Evolutionary conservation across 2,329 filamentous ascomycete species (phyloP).

Genomic region (Phoma sp.): DNA sequence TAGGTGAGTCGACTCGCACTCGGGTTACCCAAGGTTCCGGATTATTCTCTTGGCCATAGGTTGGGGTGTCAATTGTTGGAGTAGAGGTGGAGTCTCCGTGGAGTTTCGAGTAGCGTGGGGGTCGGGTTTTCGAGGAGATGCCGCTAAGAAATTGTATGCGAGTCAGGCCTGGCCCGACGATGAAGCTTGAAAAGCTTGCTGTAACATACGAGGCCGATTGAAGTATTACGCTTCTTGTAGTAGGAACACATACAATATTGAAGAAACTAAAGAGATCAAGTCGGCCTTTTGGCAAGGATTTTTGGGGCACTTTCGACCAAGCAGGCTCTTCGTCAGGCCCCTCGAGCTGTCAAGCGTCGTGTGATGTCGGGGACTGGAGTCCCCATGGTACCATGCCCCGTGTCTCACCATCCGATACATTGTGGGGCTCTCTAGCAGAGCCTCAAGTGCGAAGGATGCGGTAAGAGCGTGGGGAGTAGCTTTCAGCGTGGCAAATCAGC

Average conservation of each 20-base stretch:
- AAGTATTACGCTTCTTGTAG: background rate
- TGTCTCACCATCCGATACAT: constrained; percentile 12
- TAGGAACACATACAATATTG: too few relatives aligned
- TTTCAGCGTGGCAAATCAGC: constrained; percentile 4
- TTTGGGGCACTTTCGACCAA: too few relatives aligned
- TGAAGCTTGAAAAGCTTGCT: constrained; percentile 4
- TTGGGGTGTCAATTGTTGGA: constrained; percentile 8
- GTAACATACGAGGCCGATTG: background rate
- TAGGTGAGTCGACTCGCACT: background rate
- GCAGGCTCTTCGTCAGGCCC: background rate
- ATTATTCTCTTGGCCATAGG: constrained; percentile 11
- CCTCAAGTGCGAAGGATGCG: constrained; percentile 12
- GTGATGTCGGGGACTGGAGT: constrained; percentile 9
- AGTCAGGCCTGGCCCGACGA: constrained; percentile 5
- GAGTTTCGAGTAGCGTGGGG: constrained; percentile 15
- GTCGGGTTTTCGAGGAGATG: background rate
- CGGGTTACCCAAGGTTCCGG: background rate
- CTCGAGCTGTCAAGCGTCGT: background rate
- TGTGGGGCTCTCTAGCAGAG: constrained; percentile 17
- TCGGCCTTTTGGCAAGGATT: too few relatives aligned
- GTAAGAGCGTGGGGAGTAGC: background rate
- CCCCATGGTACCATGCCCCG: constrained; percentile 11
- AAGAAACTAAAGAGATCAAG: too few relatives aligned
- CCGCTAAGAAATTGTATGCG: constrained; percentile 4
- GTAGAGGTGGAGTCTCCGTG: constrained; percentile 5